Evolutionary conservation across 768 basidiomycete genomes (phyloP), one percentile per base, ranked within the genome.

Genomic region (Boletellus ananiceps): DNA sequence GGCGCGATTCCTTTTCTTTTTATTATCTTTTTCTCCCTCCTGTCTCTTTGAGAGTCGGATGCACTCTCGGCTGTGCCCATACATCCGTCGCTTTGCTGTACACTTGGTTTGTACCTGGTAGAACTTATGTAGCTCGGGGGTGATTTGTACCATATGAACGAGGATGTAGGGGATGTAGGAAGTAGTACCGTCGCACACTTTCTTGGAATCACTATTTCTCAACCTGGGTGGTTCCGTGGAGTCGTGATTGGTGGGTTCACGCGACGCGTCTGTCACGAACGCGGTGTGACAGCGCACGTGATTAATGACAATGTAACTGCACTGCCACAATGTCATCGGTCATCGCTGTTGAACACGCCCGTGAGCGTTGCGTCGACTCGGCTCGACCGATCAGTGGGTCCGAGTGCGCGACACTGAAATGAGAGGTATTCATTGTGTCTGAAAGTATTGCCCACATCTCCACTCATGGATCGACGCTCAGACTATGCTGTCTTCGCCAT

Each of bases 401-500:
- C 29, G 29, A 29, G 29, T 8, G 29, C 29, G 29, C 29, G 29
- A 29, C 5, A 29, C 9, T 11, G 29, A 19, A 33, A 59, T 62
- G 61, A 55, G 52, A 62, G 61, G 61, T 62, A 55, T 49, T 50
- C 46, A 35, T 40, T 14, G 25, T 16, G n/a, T 48, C 25, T 18
- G 14, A 19, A 9, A 23, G 38, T 15, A 5, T 47, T 25, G 36
- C 9, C 40, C 29, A 19, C 19, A 13, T 27, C 32, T 19, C 37
- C 31, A 21, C 49, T 58, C 36, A 52, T n/a, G 21, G 25, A 16
- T 29, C 9, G 40, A 9, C 34, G 8, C 18, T 15, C 25, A 84
- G 91, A 93, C 56, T 87, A 93, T 61, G 64, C 82, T 14, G 77
- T 84, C 40, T 97, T 96, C 61, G 75, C 88, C 25, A 75, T 70